A percentile compares a stretch with the other conserved stretches of the same genome.
Conservation (phyloP, 2,329 filamentous ascomycete species). For the Alternaria metachromatica region DNA sequence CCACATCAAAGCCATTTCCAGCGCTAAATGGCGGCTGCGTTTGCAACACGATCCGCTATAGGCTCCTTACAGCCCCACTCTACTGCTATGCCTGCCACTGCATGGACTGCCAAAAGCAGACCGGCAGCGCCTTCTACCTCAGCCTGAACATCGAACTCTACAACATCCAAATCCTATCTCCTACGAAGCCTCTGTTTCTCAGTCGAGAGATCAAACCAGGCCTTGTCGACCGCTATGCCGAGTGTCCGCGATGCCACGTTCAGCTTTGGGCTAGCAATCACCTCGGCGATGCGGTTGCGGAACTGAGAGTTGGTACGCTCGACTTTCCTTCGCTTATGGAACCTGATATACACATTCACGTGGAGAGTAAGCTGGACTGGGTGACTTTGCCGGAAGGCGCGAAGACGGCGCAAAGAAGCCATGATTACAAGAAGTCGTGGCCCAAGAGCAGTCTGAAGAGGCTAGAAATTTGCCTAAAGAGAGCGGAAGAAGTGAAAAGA, state of each 20-base stretch:
- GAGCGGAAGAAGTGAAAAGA: constrained; percentile 10
- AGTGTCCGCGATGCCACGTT: constrained; percentile 31
- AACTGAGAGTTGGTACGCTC: constrained; percentile 34
- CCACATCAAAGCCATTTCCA: constrained; percentile 30
- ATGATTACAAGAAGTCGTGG: constrained; percentile 25
- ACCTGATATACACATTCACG: constrained; percentile 38
- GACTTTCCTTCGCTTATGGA: constrained; percentile 39
- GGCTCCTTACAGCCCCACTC: constrained; percentile 36
- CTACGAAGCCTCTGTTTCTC: constrained; percentile 13
- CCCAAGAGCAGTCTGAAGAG: constrained; percentile 39
- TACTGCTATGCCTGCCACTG: constrained; percentile 44
- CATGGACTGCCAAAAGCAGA: constrained; percentile 33
- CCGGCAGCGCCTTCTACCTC: constrained; percentile 32
- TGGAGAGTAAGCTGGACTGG: constrained; percentile 41
- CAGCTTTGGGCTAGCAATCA: constrained; percentile 27
- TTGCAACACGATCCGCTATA: constrained; percentile 33
- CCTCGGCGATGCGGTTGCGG: constrained; percentile 9
- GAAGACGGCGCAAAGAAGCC: constrained; percentile 16
- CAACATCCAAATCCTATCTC: constrained; percentile 26
- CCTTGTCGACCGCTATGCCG: background rate
- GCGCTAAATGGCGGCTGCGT: constrained; percentile 30
- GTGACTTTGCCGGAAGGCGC: constrained; percentile 33
- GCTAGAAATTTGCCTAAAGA: constrained; percentile 21
- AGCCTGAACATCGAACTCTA: constrained; percentile 34
- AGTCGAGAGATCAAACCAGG: constrained; percentile 3